Conservation (phyloP, 2,329 filamentous ascomycete genomes). For the Aschersonia sp. region DNA sequence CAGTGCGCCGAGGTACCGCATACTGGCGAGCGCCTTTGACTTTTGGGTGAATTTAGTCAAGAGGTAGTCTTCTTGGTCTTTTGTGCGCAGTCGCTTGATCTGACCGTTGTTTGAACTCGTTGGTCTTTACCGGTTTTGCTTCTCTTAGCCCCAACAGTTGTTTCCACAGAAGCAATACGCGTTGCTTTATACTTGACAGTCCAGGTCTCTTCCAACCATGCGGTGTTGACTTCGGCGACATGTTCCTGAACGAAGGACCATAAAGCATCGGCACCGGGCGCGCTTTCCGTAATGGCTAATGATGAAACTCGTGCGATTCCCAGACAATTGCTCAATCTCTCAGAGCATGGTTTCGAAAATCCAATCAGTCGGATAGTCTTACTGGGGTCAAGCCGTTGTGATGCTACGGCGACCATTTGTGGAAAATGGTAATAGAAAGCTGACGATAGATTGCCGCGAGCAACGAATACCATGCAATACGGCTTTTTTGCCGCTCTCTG, state of each 20-base stretch:
- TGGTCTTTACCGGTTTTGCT: neutral
- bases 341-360: conserved; percentile 44
- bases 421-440: conserved; percentile 47
- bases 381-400: conserved; percentile 21
- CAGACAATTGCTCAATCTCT: conserved; percentile 39
- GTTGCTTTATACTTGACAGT: conserved; percentile 15
- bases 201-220: conserved; percentile 30
- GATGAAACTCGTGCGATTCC: conserved; percentile 51
- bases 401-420: conserved; percentile 36
- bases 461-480: conserved; percentile 43
- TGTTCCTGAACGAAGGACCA: conserved; percentile 38
- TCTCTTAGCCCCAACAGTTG: conserved; percentile 17
- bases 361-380: conserved; percentile 42
- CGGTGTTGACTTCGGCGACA: conserved; percentile 35
- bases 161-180: conserved; percentile 20
- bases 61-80: too few relatives aligned
- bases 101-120: too few relatives aligned
- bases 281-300: conserved; percentile 40
- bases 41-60: too few relatives aligned
- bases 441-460: conserved; percentile 40
- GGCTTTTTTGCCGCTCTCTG: conserved; percentile 3
- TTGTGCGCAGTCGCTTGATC: too few relatives aligned
- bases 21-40: too few relatives aligned
- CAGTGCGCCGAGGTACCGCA: too few relatives aligned
- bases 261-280: conserved; percentile 41